phyloP scores from a whole-genome alignment of 345 rosid genomes.

The Euclidium syriacum region DNA sequence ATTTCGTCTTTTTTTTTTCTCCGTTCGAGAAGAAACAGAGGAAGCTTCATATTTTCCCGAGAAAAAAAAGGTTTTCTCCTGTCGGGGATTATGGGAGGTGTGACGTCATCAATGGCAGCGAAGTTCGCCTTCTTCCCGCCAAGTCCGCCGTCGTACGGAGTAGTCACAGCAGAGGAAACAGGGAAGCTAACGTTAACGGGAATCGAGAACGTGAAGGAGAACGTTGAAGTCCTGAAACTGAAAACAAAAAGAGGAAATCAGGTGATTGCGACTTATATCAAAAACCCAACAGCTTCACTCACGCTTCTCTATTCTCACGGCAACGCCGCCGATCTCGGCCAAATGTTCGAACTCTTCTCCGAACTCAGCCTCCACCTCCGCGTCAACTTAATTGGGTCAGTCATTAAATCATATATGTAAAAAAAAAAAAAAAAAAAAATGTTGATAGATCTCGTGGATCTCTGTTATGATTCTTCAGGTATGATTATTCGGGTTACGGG shows the following conservation, averaged over 20 bases:
- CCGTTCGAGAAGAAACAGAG: background rate
- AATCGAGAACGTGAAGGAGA: slow-evolving; percentile 44
- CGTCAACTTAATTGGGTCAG: slow-evolving; percentile 89
- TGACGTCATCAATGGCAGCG: slow-evolving; percentile 91
- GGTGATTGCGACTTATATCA: slow-evolving; percentile 72
- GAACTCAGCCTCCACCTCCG: slow-evolving; percentile 75
- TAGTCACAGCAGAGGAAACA: slow-evolving; percentile 30
- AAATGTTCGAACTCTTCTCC: slow-evolving; percentile 70
- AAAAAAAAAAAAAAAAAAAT: too few species aligned
- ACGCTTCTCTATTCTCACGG: slow-evolving; percentile 87
- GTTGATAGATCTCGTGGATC: too few species aligned
- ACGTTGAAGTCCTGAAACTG: slow-evolving; percentile 60
- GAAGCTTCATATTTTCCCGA: background rate
- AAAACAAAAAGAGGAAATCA: slow-evolving; percentile 78
- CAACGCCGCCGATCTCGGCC: slow-evolving; percentile 96
- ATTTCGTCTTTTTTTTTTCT: too few species aligned
- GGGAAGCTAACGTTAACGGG: slow-evolving; percentile 60
- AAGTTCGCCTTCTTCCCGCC: slow-evolving; percentile 98
- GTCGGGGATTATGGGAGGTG: slow-evolving; percentile 50
- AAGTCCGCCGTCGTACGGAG: slow-evolving; percentile 75
- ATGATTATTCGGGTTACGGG: slow-evolving; percentile 94
- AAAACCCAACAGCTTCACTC: slow-evolving; percentile 70
- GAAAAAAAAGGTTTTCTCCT: background rate
- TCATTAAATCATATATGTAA: too few species aligned
- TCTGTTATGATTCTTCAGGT: slow-evolving; percentile 37